phyloP scores from a whole-genome alignment of 192 early-diverging fungal species.

The Coemansia sp. region DNA sequence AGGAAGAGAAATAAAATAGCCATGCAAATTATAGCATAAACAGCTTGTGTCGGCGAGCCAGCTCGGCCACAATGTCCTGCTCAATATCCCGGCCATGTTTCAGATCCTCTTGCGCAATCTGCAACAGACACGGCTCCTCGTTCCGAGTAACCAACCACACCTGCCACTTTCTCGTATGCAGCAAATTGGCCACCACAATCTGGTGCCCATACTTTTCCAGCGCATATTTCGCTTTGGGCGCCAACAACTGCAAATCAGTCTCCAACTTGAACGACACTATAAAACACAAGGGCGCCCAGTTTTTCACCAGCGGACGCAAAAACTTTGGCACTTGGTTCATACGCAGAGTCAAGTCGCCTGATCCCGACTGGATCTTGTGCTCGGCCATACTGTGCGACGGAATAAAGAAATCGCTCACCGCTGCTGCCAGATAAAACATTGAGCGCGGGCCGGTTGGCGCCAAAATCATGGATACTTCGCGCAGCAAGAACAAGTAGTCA shows the following conservation, averaged over 20 bases:
- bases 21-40: constrained; percentile 5
- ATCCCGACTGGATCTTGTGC: constrained; percentile 96
- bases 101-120: constrained; percentile 28
- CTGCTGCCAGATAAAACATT: constrained; percentile 97
- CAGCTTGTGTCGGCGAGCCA: constrained; percentile 29
- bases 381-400: constrained; percentile 88
- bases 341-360: constrained; percentile 78
- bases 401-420: constrained; percentile 98
- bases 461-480: constrained; percentile 69
- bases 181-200: constrained; percentile 93
- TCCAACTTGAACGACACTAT: constrained; percentile 99
- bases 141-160: constrained; percentile 63
- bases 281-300: constrained; percentile 85
- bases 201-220: constrained; percentile 91
- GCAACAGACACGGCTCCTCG: constrained; percentile 27
- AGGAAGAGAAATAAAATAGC: neutral
- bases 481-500: constrained; percentile 91
- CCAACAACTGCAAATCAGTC: constrained; percentile 81
- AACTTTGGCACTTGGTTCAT: constrained; percentile 99
- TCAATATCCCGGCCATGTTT: constrained; percentile 37
- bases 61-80: constrained; percentile 37
- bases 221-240: constrained; percentile 76
- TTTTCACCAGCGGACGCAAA: constrained; percentile 85
- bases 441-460: constrained; percentile 63
- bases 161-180: constrained; percentile 81